phyloP scores from a whole-genome alignment of 1,284 basidiomycete species.

The Mrakiaceae sp. region DNA sequence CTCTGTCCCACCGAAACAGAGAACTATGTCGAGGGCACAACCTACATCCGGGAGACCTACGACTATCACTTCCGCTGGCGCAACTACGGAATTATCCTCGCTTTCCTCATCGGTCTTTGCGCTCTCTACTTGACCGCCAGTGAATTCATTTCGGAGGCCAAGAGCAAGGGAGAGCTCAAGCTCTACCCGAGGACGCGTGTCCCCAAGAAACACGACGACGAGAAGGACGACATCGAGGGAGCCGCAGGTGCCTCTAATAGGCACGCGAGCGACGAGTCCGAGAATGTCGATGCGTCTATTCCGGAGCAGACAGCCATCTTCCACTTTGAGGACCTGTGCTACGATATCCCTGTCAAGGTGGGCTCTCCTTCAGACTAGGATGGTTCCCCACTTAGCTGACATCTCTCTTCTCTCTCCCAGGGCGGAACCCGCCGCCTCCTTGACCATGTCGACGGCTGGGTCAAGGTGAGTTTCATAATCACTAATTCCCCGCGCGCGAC shows the following conservation, averaged over 20 bases:
- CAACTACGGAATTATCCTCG: conserved; percentile 47
- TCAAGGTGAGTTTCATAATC: conserved; percentile 12
- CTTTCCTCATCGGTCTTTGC: conserved; percentile 43
- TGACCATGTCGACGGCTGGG: conserved; percentile 2
- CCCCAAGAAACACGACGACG: conserved; percentile 25
- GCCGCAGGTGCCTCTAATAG: conserved; percentile 17
- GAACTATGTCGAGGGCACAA: conserved; percentile 37
- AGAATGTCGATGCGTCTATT: conserved; percentile 27
- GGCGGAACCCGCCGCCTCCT: neutral
- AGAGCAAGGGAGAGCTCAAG: conserved; percentile 42
- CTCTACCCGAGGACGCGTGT: conserved; percentile 39
- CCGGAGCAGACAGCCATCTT: conserved; percentile 36
- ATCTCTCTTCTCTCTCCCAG: no score
- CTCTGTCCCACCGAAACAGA: neutral
- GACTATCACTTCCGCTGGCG: conserved; percentile 41
- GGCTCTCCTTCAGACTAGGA: no score
- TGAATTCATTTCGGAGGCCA: conserved; percentile 39
- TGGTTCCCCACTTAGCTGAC: no score
- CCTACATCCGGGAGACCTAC: conserved; percentile 50
- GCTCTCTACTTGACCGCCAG: conserved; percentile 44
- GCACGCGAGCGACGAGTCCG: conserved; percentile 5
- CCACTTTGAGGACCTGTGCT: conserved; percentile 40
- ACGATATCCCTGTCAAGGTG: neutral
- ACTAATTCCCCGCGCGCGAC: no score
- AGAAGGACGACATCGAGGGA: conserved; percentile 23